These are phyloP conservation scores for Escovopsis sp. DNA, from an alignment of 2,329 filamentous ascomycete genomes.

Conservation along the genomic window DNA sequence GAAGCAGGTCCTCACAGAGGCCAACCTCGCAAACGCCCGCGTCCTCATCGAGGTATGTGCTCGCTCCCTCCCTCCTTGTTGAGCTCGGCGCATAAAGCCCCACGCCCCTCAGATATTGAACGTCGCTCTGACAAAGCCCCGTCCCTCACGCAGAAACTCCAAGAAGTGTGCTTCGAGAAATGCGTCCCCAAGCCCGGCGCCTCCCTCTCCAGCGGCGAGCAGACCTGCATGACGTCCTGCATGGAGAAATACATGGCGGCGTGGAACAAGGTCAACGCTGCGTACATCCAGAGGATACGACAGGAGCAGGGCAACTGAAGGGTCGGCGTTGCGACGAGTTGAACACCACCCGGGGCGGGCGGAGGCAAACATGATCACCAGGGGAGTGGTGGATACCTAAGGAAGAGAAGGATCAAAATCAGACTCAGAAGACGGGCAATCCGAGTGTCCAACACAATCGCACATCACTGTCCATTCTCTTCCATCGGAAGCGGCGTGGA, in stretches of 20 bases:
- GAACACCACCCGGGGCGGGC: neutral
- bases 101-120: constrained; percentile 1
- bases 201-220: constrained; percentile 52
- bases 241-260: constrained; percentile 76
- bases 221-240: constrained; percentile 57
- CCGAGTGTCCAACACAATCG: too few species aligned
- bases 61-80: too few species aligned
- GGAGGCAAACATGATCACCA: neutral
- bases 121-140: constrained; percentile 1
- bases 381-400: too few species aligned
- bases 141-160: constrained; percentile 47
- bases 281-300: constrained; percentile 51
- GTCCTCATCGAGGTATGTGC: constrained; percentile 50
- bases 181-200: constrained; percentile 58
- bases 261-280: constrained; percentile 60
- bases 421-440: too few species aligned
- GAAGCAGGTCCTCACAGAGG: constrained; percentile 48
- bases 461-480: too few species aligned
- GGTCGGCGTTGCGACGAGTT: too few species aligned
- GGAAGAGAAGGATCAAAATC: too few species aligned
- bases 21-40: constrained; percentile 53
- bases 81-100: neutral
- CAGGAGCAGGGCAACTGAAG: constrained; percentile 31
- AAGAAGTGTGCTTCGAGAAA: constrained; percentile 67
- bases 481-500: too few species aligned